Base-by-base conservation (phyloP, 2,329 filamentous ascomycete species). In the Calonectria honghensis region DNA sequence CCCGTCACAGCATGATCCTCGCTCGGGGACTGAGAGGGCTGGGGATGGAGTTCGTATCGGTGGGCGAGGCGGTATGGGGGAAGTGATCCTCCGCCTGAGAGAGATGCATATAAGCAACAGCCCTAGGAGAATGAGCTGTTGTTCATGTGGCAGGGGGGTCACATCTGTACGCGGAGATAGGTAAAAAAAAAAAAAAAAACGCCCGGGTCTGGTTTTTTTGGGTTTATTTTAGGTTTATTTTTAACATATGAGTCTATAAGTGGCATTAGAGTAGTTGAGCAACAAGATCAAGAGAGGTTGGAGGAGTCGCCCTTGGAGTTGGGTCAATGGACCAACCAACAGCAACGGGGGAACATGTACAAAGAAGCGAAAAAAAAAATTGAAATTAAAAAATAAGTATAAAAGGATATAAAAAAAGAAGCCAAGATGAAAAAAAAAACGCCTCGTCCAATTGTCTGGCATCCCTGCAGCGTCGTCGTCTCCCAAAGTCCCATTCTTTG, bases 1-100 rank as follows among this genome's bases (percentile, higher is more conserved):
- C 27, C 29, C 11, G 39, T 48, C 61, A 65, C 37, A 35, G 41
- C 37, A 32, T 64, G 61, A 64, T 64, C 39, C 61, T 48, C 39
- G 61, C 32, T 48, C 39, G 27, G 27, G 13, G 27, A 41, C 31
- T 9, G 20, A 50, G 31, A 29, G 32, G 24, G 31, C 57, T 41
- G 31, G 35, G 61, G 61, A 50, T 65, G 18, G 18, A 18, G 66
- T 45, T 59, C 32, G 52, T 41, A 35, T 48, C 61, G 52, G 48
- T 31, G 50, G 48, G 57, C 13, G 29, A 65, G 41, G 37, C 68
- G 59, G 68, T 65, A 24, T 24, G 32, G 57, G 59, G 59, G 61
- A 50, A 65, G 29, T 45, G 61, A 65, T 65, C 27, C 39, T 48
- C 61, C 41, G 61, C 32, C 39, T 65, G 61, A 50, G 61, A 50